Evolutionary conservation across 2,329 filamentous ascomycete species (phyloP).

Genomic region (Trichoderma lentiforme): DNA sequence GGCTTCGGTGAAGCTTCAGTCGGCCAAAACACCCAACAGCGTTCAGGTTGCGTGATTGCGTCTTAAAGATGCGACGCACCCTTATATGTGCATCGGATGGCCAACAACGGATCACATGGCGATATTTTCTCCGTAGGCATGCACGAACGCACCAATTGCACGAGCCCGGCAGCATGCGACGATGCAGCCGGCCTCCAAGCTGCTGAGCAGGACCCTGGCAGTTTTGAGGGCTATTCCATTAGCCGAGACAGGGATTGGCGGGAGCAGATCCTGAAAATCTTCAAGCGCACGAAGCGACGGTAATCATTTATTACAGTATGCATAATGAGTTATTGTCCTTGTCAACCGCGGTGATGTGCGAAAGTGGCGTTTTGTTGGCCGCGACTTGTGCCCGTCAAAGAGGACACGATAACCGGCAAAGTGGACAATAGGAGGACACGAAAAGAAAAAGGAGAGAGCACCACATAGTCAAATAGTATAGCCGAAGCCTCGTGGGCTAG

Average conservation of each 20-base stretch:
- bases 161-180: not conserved
- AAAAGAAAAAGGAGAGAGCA: not conserved
- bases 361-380: not conserved
- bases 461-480: not conserved
- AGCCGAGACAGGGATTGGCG: conserved; percentile 14
- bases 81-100: conserved; percentile 5
- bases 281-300: conserved; percentile 12
- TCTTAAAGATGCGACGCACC: not conserved
- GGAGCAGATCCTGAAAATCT: conserved; percentile 4
- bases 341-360: not conserved
- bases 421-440: not conserved
- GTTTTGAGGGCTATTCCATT: not conserved
- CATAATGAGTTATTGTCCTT: not conserved
- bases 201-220: not conserved
- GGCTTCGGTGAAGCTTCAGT: not conserved
- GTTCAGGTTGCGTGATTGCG: conserved; percentile 5
- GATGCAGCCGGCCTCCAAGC: not conserved
- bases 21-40: not conserved
- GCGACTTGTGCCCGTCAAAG: not conserved
- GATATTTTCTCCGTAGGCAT: conserved; percentile 2
- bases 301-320: not conserved
- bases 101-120: conserved; percentile 10
- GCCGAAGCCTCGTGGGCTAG: not conserved
- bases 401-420: not conserved
- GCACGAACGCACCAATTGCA: conserved; percentile 5